phyloP scores from a whole-genome alignment of 140 eudicot species.

The Erigeron philadelphicus region DNA sequence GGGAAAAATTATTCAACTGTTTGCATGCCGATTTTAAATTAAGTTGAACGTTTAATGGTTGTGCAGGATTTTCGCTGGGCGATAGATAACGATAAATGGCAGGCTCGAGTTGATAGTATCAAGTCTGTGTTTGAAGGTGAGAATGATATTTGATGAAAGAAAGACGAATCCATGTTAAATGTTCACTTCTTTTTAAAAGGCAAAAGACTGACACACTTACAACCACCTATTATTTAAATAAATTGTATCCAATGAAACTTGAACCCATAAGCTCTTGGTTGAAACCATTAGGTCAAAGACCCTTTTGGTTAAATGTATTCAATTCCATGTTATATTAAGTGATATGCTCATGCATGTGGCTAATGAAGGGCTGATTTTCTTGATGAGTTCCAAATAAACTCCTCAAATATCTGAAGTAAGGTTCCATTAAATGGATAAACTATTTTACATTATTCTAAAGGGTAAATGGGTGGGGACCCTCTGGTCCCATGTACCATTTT shows the following conservation, averaged over 20 bases:
- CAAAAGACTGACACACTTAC: too few species aligned
- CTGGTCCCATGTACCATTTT: too few species aligned
- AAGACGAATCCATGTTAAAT: not conserved
- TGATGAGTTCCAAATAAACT: not conserved
- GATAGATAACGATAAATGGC: slow-evolving; percentile 81
- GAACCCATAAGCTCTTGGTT: too few species aligned
- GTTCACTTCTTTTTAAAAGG: too few species aligned
- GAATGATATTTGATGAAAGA: not conserved
- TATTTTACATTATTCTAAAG: not conserved
- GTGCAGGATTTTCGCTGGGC: slow-evolving; percentile 92
- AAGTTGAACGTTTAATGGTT: slow-evolving; percentile 13
- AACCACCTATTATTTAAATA: too few species aligned
- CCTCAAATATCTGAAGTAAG: not conserved
- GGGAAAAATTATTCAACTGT: not conserved
- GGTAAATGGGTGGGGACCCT: too few species aligned
- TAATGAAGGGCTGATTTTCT: not conserved
- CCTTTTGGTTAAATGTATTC: not conserved
- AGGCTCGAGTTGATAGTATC: slow-evolving; percentile 82
- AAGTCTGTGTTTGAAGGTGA: slow-evolving; percentile 83
- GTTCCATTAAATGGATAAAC: not conserved
- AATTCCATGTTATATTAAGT: not conserved
- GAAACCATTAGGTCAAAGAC: too few species aligned
- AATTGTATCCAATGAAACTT: too few species aligned
- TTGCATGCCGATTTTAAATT: slow-evolving; percentile 8
- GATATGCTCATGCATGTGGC: not conserved